phyloP scores from a whole-genome alignment of 495 filamentous ascomycete species.

The Filosporella fistucella region DNA sequence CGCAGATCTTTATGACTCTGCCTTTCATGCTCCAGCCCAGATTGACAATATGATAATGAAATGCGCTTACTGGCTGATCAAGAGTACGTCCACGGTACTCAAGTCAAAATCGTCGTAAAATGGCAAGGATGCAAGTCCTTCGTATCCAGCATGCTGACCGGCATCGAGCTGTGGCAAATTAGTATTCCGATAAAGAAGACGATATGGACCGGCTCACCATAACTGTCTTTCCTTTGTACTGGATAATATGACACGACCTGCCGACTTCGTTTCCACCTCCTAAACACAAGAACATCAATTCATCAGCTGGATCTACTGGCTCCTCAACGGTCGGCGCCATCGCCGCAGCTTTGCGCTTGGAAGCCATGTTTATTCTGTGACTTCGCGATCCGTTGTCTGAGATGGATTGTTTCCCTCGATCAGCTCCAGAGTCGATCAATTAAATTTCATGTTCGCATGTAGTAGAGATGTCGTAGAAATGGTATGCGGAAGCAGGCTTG shows the following conservation, averaged over 20 bases:
- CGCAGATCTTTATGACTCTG: not conserved
- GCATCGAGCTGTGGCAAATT: constrained; percentile 73
- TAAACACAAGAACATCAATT: constrained; percentile 87
- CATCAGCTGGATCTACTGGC: constrained; percentile 73
- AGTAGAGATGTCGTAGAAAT: no score
- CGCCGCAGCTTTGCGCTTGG: constrained; percentile 65
- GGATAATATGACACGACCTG: constrained; percentile 93
- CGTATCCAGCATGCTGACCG: constrained; percentile 94
- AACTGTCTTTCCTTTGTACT: constrained; percentile 98
- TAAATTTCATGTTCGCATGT: no score
- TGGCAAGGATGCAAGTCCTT: constrained; percentile 86
- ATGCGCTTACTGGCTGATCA: constrained; percentile 91
- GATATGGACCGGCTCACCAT: constrained; percentile 62
- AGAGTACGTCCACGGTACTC: constrained; percentile 91
- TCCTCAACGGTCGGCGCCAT: constrained; percentile 62
- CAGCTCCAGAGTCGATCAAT: no score
- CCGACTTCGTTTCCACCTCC: constrained; percentile 97
- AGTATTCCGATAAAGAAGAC: not conserved
- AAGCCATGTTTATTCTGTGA: constrained; percentile 49
- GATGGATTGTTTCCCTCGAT: no score
- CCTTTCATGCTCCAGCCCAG: not conserved
- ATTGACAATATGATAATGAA: constrained; percentile 19
- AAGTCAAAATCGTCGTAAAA: constrained; percentile 99
- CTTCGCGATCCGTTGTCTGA: not conserved
- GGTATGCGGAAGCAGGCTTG: no score